These are phyloP conservation scores for Trypanosoma platydactyli DNA, from an alignment of 208 protist genomes.

Conservation along the genomic window DNA sequence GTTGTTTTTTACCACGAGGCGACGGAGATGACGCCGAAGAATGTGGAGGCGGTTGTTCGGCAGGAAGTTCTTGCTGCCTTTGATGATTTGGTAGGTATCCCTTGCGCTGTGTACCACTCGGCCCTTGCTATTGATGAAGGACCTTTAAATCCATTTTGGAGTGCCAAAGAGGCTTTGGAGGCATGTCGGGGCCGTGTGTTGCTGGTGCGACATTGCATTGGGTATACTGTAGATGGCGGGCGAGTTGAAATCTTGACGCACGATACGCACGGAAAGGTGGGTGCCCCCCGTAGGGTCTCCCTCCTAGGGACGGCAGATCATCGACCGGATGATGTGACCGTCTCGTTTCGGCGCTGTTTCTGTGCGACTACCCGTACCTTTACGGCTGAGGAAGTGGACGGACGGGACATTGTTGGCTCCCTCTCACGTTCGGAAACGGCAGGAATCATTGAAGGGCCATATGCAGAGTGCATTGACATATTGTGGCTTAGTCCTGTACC, in stretches of 20 bases:
- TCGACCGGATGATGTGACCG: conserved; percentile 11
- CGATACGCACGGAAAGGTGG: conserved; percentile 52
- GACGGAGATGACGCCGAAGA: conserved; percentile 28
- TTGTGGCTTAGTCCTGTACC: conserved; percentile 43
- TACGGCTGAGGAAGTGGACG: conserved; percentile 1
- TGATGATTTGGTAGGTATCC: conserved; percentile 30
- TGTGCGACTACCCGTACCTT: conserved; percentile 32
- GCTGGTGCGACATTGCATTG: conserved; percentile 57
- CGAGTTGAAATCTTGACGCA: conserved; percentile 46
- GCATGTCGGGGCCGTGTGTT: conserved; percentile 36
- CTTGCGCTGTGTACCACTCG: conserved; percentile 50
- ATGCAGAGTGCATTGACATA: conserved; percentile 1
- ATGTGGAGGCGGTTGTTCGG: conserved; percentile 32
- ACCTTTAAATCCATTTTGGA: conserved; percentile 43
- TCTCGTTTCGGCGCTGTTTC: conserved; percentile 32
- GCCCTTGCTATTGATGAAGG: conserved; percentile 47
- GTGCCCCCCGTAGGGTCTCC: neutral
- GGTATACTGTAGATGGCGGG: conserved; percentile 69
- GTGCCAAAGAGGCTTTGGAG: conserved; percentile 30
- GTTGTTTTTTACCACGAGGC: conserved; percentile 72
- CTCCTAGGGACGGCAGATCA: neutral
- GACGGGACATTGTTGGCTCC: neutral
- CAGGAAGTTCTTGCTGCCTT: conserved; percentile 52
- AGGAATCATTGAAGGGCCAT: conserved; percentile 9
- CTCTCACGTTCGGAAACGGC: neutral